phyloP scores from a whole-genome alignment of 768 basidiomycete species.

The Lepiota venenata region DNA sequence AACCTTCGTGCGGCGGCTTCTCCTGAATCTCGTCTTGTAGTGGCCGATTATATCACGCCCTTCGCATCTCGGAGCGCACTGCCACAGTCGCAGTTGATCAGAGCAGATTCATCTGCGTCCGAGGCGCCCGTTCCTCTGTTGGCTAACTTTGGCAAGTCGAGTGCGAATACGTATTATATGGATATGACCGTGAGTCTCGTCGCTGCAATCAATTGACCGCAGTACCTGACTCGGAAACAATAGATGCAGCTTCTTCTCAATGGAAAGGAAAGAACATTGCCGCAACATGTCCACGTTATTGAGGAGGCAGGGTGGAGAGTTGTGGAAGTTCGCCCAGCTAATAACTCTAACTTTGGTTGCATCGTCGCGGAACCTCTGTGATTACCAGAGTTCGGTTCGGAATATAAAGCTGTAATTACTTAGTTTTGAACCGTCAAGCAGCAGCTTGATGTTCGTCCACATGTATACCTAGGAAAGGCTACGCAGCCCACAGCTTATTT shows the following conservation, averaged over 20 bases:
- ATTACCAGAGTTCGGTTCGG: background rate
- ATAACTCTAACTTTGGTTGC: conserved; percentile 6
- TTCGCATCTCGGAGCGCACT: conserved; percentile 51
- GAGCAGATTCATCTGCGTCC: conserved; percentile 1
- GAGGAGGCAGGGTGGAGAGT: conserved; percentile 5
- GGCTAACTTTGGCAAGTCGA: conserved; percentile 72
- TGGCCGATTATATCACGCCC: conserved; percentile 71
- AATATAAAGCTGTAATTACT: too few species aligned
- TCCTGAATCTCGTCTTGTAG: conserved; percentile 56
- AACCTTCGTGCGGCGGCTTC: conserved; percentile 43
- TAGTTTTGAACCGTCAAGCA: too few species aligned
- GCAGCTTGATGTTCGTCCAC: too few species aligned
- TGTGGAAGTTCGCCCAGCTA: background rate
- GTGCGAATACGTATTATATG: conserved; percentile 66
- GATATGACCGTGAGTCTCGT: conserved; percentile 52
- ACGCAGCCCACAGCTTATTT: too few species aligned
- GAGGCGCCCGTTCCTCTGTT: conserved; percentile 58
- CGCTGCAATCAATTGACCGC: background rate
- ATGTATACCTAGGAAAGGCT: too few species aligned
- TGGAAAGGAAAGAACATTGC: conserved; percentile 9
- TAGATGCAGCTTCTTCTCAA: conserved; percentile 11
- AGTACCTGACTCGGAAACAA: background rate
- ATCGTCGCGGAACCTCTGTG: conserved; percentile 4
- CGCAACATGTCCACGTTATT: conserved; percentile 6
- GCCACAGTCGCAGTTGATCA: background rate